Conservation (phyloP, 2,329 filamentous ascomycete genomes). For the Pseudogymnoascus sp. region DNA sequence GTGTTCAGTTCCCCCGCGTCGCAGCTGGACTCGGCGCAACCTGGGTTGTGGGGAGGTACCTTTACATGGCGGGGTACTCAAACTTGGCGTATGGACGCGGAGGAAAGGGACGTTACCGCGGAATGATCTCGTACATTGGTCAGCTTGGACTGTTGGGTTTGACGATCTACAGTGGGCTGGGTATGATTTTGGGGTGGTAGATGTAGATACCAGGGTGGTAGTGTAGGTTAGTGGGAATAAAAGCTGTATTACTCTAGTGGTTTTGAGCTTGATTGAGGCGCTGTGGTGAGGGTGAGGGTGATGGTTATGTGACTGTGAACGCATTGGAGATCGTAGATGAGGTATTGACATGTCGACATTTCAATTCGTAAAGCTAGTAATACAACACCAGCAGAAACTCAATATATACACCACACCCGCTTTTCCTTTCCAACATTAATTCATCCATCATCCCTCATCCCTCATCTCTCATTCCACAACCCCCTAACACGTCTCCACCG, state of each 20-base stretch:
- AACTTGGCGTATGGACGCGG: slow-evolving; percentile 14
- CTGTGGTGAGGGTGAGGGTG: background rate
- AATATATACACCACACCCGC: background rate
- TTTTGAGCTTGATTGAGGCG: background rate
- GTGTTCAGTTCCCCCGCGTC: slow-evolving; percentile 46
- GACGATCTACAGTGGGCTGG: slow-evolving; percentile 20
- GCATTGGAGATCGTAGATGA: background rate
- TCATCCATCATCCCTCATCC: background rate
- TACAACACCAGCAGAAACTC: background rate
- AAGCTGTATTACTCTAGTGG: background rate
- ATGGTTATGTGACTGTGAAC: background rate
- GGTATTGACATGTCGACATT: background rate
- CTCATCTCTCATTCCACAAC: no score
- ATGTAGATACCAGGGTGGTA: background rate
- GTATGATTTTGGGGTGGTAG: slow-evolving; percentile 22
- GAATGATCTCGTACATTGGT: slow-evolving; percentile 20
- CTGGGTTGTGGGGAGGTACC: slow-evolving; percentile 46
- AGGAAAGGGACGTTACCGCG: slow-evolving; percentile 19
- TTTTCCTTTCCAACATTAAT: background rate
- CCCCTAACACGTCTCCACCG: slow-evolving; percentile 44
- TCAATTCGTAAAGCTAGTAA: slow-evolving; percentile 4
- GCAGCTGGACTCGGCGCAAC: slow-evolving; percentile 42
- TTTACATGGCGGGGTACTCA: slow-evolving; percentile 50
- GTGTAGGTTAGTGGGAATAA: slow-evolving; percentile 7
- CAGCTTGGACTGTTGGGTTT: slow-evolving; percentile 23